These are phyloP conservation scores for Yamadazyma pseudoaaseri DNA, from an alignment of 1,139 yeast species.

Conservation along the genomic window DNA sequence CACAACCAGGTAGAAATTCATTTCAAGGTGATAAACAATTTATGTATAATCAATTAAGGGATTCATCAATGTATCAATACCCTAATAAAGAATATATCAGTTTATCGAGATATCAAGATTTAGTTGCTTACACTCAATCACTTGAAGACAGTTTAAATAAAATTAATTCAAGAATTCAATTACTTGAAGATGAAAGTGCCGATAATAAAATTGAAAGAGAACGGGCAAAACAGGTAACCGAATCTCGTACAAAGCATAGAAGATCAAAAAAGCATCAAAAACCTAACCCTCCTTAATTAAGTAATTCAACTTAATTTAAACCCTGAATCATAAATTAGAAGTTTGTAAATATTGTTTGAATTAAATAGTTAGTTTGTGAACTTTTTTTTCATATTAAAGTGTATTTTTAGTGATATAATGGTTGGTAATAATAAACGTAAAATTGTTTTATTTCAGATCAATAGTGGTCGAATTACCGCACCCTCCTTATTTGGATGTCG, in stretches of 20 bases:
- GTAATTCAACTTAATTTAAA: no score
- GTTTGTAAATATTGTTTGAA: no score
- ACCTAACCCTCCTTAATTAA: no score
- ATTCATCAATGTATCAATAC: constrained; percentile 11
- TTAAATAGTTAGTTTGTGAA: no score
- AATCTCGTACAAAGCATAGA: background rate
- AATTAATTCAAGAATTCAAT: constrained; percentile 23
- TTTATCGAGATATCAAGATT: constrained; percentile 32
- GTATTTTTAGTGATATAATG: no score
- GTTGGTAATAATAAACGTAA: no score
- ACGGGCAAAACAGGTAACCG: constrained; percentile 13
- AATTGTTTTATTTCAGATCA: no score
- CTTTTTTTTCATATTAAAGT: no score
- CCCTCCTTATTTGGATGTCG: no score
- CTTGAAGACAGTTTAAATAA: constrained; percentile 28
- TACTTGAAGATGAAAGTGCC: constrained; percentile 17
- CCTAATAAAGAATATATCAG: constrained; percentile 23
- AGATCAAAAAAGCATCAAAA: no score
- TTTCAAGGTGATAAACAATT: constrained; percentile 6
- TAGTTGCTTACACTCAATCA: constrained; percentile 32
- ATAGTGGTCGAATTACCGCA: no score
- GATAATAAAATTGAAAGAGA: constrained; percentile 17
- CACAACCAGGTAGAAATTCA: background rate
- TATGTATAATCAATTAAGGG: constrained; percentile 10
- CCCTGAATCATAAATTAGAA: no score